A percentile compares a stretch with the other conserved stretches of the same genome.
Evolutionary conservation across 495 filamentous ascomycete species (phyloP).

Genomic region (Xylaria flabelliformis): DNA sequence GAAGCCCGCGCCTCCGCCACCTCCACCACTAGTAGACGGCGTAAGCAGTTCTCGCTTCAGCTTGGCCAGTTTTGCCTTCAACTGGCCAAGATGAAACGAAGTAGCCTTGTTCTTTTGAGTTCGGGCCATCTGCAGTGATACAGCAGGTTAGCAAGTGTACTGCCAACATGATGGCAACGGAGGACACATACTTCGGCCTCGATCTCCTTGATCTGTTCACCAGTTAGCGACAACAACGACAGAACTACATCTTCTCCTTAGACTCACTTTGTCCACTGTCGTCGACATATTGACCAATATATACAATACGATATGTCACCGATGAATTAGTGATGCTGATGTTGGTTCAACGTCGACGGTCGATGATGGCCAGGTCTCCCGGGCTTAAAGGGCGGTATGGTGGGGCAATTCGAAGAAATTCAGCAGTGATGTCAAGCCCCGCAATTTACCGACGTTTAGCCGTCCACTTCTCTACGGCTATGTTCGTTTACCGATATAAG

Average conservation of each 20-base stretch:
- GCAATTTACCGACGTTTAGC: slow-evolving; percentile 33
- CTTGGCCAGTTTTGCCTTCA: slow-evolving; percentile 98
- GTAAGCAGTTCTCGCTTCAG: slow-evolving; percentile 94
- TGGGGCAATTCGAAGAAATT: slow-evolving; percentile 40
- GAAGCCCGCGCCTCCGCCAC: slow-evolving; percentile 88
- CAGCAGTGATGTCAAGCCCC: slow-evolving; percentile 42
- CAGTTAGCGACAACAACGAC: slow-evolving; percentile 32
- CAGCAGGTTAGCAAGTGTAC: slow-evolving; percentile 16
- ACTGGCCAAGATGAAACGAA: slow-evolving; percentile 83
- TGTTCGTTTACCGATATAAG: background rate
- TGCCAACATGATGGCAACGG: slow-evolving; percentile 9
- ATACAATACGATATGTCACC: slow-evolving; percentile 11
- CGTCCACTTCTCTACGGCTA: background rate
- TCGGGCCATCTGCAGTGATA: slow-evolving; percentile 73
- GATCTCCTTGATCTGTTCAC: slow-evolving; percentile 88
- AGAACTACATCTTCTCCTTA: background rate
- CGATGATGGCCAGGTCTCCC: background rate
- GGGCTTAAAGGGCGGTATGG: slow-evolving; percentile 20
- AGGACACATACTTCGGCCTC: slow-evolving; percentile 77
- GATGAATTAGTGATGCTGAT: background rate
- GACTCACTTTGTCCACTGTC: slow-evolving; percentile 88
- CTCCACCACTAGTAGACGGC: slow-evolving; percentile 80
- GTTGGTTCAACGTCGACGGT: background rate
- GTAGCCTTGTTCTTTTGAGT: slow-evolving; percentile 99
- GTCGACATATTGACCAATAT: slow-evolving; percentile 78